phyloP scores from a whole-genome alignment of 441 rosid genomes.

The Eutrema salsugineum region DNA sequence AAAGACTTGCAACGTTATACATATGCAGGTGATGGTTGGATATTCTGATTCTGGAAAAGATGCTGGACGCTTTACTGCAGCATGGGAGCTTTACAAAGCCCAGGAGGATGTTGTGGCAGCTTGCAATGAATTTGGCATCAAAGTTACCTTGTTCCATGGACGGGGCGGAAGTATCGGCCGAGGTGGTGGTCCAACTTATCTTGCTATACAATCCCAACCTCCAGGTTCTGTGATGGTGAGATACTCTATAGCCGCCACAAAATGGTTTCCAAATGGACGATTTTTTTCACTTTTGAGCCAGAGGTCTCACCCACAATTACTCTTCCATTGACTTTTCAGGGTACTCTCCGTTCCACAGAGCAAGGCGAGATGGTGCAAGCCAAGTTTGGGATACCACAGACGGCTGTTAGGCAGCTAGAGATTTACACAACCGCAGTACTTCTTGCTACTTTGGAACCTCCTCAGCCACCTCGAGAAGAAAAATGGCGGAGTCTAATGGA shows the following conservation, averaged over 20 bases:
- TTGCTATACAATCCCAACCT: conserved; percentile 95
- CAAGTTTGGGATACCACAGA: conserved; percentile 87
- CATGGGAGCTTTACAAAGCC: conserved; percentile 99
- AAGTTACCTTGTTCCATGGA: conserved; percentile 93
- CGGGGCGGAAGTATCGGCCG: conserved; percentile 98
- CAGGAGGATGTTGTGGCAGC: conserved; percentile 97
- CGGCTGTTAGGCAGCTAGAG: conserved; percentile 92
- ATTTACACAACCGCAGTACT: conserved; percentile 94
- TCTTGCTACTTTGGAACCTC: conserved; percentile 82
- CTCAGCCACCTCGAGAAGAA: conserved; percentile 79
- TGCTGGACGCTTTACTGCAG: conserved; percentile 96
- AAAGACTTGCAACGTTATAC: conserved; percentile 1
- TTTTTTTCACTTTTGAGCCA: not conserved
- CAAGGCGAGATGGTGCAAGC: conserved; percentile 99
- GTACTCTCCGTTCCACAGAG: conserved; percentile 95
- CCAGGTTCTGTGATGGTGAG: conserved; percentile 98
- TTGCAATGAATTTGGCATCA: conserved; percentile 82
- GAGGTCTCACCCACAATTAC: not conserved
- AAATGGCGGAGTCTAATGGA: conserved; percentile 96
- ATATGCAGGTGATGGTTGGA: conserved; percentile 90
- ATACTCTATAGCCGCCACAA: not conserved
- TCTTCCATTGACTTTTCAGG: conserved; percentile 41
- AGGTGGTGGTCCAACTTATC: conserved; percentile 97
- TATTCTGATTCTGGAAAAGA: conserved; percentile 97
- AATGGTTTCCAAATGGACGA: not conserved